phyloP scores from a whole-genome alignment of 345 rosid genomes.

The Linum usitatissimum region DNA sequence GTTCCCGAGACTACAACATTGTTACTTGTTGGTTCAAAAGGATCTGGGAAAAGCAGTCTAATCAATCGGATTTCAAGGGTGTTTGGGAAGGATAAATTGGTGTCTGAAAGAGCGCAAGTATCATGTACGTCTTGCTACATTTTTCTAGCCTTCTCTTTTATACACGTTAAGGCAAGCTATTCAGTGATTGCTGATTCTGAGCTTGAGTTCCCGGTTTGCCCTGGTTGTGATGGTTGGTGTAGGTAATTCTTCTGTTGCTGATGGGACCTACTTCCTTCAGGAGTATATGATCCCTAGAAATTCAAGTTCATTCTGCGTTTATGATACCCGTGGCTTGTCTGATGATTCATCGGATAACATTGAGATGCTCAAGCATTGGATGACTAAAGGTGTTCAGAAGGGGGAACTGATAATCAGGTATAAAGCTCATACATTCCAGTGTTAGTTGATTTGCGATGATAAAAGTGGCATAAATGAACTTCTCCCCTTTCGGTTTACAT shows the following conservation, averaged over 20 bases:
- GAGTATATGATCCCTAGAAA: slow-evolving; percentile 62
- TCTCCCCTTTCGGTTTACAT: slow-evolving; percentile 13
- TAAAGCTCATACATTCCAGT: slow-evolving; percentile 9
- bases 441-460: not conserved
- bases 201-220: not conserved
- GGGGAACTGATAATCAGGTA: slow-evolving; percentile 55
- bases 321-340: slow-evolving; percentile 53
- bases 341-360: slow-evolving; percentile 26
- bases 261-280: slow-evolving; percentile 64
- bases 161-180: not conserved
- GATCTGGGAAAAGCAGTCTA: slow-evolving; percentile 83
- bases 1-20: slow-evolving; percentile 51
- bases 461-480: not conserved
- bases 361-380: slow-evolving; percentile 47
- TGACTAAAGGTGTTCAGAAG: slow-evolving; percentile 46
- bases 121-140: slow-evolving; percentile 39
- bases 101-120: slow-evolving; percentile 66
- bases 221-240: not conserved
- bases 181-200: not conserved
- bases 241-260: slow-evolving; percentile 39
- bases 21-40: slow-evolving; percentile 61
- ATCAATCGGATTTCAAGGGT: slow-evolving; percentile 58
- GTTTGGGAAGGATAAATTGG: slow-evolving; percentile 44
- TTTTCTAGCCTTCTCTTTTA: slow-evolving; percentile 1
- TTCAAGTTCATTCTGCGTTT: slow-evolving; percentile 55